Evolutionary conservation across 2,329 filamentous ascomycete species (phyloP).

Genomic region (Aureobasidium sp.): DNA sequence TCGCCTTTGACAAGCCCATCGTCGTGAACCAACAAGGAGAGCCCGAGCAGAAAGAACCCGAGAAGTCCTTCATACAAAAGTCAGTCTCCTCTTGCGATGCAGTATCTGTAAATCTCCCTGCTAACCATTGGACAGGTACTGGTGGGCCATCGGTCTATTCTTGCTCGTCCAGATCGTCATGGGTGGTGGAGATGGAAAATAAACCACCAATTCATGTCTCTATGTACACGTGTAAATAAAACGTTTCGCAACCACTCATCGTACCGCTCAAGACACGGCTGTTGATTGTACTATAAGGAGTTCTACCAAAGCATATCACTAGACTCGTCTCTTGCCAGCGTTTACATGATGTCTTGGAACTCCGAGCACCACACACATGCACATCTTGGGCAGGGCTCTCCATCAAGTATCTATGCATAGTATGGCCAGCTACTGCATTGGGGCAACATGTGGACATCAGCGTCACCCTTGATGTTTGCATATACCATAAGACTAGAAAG

Average conservation of each 20-base stretch:
- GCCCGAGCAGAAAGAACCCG: conserved; percentile 38
- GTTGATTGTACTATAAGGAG: no score
- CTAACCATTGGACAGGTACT: conserved; percentile 35
- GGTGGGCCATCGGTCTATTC: conserved; percentile 43
- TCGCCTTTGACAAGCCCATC: conserved; percentile 45
- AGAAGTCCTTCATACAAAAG: conserved; percentile 46
- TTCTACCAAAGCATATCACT: not conserved
- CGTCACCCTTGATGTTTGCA: not conserved
- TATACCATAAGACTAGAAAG: not conserved
- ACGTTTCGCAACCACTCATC: not conserved
- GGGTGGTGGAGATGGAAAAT: conserved; percentile 28
- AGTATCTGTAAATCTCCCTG: not conserved
- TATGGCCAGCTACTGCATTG: no score
- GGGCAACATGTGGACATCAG: no score
- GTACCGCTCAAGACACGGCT: not conserved
- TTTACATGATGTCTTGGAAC: no score
- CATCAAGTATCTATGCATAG: not conserved
- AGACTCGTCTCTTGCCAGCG: not conserved
- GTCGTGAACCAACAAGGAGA: conserved; percentile 48
- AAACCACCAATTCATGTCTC: not conserved
- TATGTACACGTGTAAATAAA: not conserved
- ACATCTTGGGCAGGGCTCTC: not conserved
- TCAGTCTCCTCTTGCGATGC: conserved; percentile 23
- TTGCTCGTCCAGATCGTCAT: conserved; percentile 39
- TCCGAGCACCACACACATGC: not conserved